These are phyloP conservation scores for Saccharomyces pastorianus DNA, from an alignment of 1,139 yeast species.

Conservation along the genomic window DNA sequence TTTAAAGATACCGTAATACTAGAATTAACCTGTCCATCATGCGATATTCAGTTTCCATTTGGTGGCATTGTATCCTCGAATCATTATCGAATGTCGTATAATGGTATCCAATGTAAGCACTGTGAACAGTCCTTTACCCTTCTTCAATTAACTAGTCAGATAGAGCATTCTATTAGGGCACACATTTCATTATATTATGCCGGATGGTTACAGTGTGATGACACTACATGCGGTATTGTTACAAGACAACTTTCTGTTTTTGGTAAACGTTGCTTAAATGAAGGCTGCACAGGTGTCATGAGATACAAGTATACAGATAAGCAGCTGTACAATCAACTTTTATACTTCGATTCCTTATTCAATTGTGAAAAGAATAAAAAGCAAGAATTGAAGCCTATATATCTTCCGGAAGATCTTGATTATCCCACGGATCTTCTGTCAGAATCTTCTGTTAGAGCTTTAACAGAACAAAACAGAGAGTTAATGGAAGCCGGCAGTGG, in stretches of 20 bases:
- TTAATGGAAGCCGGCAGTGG: constrained; percentile 48
- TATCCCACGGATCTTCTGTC: constrained; percentile 37
- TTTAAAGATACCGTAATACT: constrained; percentile 59
- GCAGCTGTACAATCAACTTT: constrained; percentile 76
- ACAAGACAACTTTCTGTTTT: constrained; percentile 87
- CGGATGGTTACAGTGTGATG: constrained; percentile 82
- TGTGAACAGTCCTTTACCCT: constrained; percentile 49
- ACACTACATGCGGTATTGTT: constrained; percentile 66
- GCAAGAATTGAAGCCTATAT: constrained; percentile 44
- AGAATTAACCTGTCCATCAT: constrained; percentile 49
- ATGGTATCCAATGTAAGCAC: constrained; percentile 62
- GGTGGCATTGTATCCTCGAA: constrained; percentile 65
- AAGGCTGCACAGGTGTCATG: constrained; percentile 79
- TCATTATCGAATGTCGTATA: constrained; percentile 50
- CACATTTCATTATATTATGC: constrained; percentile 74
- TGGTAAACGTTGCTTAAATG: constrained; percentile 69
- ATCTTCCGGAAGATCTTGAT: constrained; percentile 31
- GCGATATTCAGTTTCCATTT: constrained; percentile 54
- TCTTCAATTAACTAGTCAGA: constrained; percentile 56
- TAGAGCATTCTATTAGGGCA: constrained; percentile 61
- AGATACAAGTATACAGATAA: constrained; percentile 69
- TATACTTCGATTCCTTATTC: constrained; percentile 71
- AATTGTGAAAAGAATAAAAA: constrained; percentile 73
- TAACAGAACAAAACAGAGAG: constrained; percentile 76
- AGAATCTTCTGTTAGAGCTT: constrained; percentile 56